These are phyloP conservation scores for Xylaria flabelliformis DNA, from an alignment of 495 filamentous ascomycete genomes.

Conservation along the genomic window DNA sequence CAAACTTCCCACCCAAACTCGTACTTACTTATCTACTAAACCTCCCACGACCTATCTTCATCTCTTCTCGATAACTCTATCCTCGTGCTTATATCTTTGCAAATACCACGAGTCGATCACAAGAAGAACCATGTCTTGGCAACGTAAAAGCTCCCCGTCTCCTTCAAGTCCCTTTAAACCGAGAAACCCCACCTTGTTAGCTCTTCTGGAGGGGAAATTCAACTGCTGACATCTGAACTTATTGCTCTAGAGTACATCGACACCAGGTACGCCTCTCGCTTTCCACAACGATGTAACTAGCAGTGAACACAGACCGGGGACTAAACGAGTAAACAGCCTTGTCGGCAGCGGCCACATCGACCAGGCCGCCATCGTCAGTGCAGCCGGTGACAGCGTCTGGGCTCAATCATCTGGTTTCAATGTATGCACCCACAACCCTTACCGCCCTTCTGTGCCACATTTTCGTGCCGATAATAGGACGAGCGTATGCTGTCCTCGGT, in stretches of 20 bases:
- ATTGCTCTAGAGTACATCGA: constrained; percentile 55
- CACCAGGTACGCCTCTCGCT: constrained; percentile 47
- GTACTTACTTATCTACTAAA: constrained; percentile 3
- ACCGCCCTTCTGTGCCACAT: constrained; percentile 4
- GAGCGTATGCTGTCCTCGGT: neutral
- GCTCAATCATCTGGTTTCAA: constrained; percentile 72
- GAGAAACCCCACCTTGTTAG: constrained; percentile 47
- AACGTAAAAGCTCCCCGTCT: constrained; percentile 49
- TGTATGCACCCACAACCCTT: constrained; percentile 58
- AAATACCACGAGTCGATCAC: neutral
- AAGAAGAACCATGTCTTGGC: constrained; percentile 62
- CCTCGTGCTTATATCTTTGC: constrained; percentile 17
- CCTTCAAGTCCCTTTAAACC: constrained; percentile 4
- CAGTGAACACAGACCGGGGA: neutral
- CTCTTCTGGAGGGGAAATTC: constrained; percentile 30
- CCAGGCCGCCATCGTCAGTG: constrained; percentile 85
- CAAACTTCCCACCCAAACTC: constrained; percentile 22
- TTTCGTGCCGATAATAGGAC: neutral
- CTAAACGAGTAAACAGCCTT: constrained; percentile 63
- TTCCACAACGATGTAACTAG: neutral
- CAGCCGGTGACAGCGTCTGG: constrained; percentile 82
- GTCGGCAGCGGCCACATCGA: constrained; percentile 83
- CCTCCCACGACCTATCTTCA: constrained; percentile 6
- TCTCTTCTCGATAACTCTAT: constrained; percentile 13
- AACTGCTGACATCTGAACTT: constrained; percentile 43